These are phyloP conservation scores for Cochlearia excelsa DNA, from an alignment of 345 rosid species.

Conservation along the genomic window DNA sequence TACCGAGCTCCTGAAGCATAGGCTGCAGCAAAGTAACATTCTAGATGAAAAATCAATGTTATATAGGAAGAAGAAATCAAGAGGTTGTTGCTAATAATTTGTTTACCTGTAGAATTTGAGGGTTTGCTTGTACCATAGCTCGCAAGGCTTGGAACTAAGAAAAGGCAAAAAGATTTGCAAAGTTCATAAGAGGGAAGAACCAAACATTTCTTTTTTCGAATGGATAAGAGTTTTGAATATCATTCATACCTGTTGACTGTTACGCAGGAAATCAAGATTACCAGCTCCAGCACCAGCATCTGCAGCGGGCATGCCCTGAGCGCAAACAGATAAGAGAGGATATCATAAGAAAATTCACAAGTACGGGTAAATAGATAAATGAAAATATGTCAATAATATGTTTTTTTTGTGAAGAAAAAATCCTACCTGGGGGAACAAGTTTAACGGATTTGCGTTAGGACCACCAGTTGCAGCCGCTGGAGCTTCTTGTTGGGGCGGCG, in stretches of 20 bases:
- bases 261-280: conserved; percentile 82
- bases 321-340: conserved; percentile 14
- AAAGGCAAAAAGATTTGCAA: neutral
- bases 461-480: conserved; percentile 33
- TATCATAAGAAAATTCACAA: neutral
- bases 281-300: conserved; percentile 74
- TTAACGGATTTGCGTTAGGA: conserved; percentile 38
- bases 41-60: conserved; percentile 1
- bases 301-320: conserved; percentile 82
- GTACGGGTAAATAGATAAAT: too few species aligned
- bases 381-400: neutral
- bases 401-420: neutral
- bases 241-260: conserved; percentile 77
- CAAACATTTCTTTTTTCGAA: neutral
- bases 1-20: conserved; percentile 94
- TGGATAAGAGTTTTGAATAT: neutral
- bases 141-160: conserved; percentile 77
- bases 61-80: neutral
- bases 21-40: conserved; percentile 48
- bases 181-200: neutral
- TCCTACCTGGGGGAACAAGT: conserved; percentile 37
- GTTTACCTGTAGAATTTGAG: conserved; percentile 72
- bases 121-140: conserved; percentile 87
- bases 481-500: conserved; percentile 35
- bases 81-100: neutral